Evolutionary conservation across 2,329 filamentous ascomycete genomes (phyloP).

Genomic region (Botrytis cinerea): DNA sequence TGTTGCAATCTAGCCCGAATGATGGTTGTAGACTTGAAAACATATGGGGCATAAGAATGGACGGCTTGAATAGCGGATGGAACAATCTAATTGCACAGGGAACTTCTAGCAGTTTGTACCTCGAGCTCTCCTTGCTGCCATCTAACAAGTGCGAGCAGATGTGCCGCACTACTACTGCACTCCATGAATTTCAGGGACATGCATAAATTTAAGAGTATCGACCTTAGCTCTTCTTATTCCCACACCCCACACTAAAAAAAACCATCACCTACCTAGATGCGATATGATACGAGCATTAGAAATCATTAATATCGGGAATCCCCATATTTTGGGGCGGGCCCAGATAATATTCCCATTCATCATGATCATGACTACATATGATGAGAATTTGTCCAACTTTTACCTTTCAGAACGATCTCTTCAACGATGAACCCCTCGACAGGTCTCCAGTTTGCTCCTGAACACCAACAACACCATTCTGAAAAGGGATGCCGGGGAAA

Average conservation of each 20-base stretch:
- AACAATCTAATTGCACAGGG: no score
- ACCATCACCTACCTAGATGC: not conserved
- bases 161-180: no score
- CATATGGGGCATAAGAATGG: no score
- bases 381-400: not conserved
- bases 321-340: not conserved
- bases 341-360: not conserved
- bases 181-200: not conserved
- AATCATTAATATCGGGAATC: not conserved
- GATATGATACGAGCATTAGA: not conserved
- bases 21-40: not conserved
- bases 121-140: no score
- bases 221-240: slow-evolving; percentile 5
- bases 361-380: not conserved
- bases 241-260: slow-evolving; percentile 10
- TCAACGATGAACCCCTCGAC: not conserved
- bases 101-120: no score
- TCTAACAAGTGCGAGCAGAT: no score
- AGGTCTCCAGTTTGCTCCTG: slow-evolving; percentile 1
- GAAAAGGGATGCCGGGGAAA: not conserved
- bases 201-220: not conserved
- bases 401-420: not conserved
- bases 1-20: not conserved
- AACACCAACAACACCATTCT: not conserved
- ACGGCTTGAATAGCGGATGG: no score